These are phyloP conservation scores for Penstemon eatonii DNA, from an alignment of 257 asterid genomes.

Conservation along the genomic window DNA sequence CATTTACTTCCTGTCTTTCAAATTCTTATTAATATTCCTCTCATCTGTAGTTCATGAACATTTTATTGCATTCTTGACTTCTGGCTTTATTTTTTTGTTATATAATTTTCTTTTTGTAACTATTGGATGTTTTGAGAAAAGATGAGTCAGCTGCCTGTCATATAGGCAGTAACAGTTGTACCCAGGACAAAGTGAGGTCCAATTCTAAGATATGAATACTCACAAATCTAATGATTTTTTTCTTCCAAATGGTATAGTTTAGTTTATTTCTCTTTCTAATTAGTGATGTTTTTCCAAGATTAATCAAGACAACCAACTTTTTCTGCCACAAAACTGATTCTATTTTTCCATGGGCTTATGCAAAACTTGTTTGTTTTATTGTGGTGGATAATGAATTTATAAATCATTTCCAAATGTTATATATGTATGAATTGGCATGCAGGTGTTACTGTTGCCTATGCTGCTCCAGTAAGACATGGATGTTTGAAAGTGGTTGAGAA, in stretches of 20 bases:
- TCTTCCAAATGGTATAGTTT: neutral
- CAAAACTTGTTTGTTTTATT: neutral
- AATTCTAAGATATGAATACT: too few relatives aligned
- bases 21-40: neutral
- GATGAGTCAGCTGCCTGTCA: too few relatives aligned
- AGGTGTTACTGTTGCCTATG: slow-evolving; percentile 74
- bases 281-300: slow-evolving; percentile 4
- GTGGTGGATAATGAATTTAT: slow-evolving; percentile 1
- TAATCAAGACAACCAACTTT: slow-evolving; percentile 10
- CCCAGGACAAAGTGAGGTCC: too few relatives aligned
- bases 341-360: slow-evolving; percentile 21
- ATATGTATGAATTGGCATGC: slow-evolving; percentile 30
- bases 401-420: slow-evolving; percentile 9
- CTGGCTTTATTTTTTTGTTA: too few relatives aligned
- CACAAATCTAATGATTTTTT: neutral
- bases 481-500: too few relatives aligned
- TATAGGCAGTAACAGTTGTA: too few relatives aligned
- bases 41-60: slow-evolving; percentile 6
- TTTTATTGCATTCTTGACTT: neutral
- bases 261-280: slow-evolving; percentile 4
- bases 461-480: slow-evolving; percentile 48
- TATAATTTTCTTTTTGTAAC: too few relatives aligned
- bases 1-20: neutral
- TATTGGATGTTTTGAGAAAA: too few relatives aligned
- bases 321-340: slow-evolving; percentile 9